These are phyloP conservation scores for Echria macrotheca DNA, from an alignment of 495 filamentous ascomycete genomes.

Conservation along the genomic window DNA sequence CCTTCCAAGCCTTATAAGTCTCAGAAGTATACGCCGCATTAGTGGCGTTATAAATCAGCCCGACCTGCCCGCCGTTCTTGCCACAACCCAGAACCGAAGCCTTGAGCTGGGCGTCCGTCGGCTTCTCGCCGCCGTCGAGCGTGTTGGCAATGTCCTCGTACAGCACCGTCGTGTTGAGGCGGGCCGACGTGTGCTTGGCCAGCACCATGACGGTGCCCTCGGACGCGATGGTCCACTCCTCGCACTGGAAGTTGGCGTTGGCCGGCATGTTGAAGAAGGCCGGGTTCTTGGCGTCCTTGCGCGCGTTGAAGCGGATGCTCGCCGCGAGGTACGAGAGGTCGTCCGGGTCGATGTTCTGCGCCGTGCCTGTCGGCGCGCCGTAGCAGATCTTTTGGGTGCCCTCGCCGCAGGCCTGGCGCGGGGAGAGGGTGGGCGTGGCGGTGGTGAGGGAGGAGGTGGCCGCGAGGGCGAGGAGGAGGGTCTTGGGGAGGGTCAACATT, in stretches of 20 bases:
- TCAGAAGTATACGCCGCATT: conserved; percentile 9
- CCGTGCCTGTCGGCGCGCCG: conserved; percentile 4
- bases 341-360: conserved; percentile 13
- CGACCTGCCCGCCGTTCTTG: conserved; percentile 11
- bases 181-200: conserved; percentile 9
- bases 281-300: conserved; percentile 6
- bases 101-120: conserved; percentile 6
- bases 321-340: conserved; percentile 6
- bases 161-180: conserved; percentile 11
- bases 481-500: too few species aligned
- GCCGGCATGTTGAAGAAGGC: conserved; percentile 6
- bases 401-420: conserved; percentile 14
- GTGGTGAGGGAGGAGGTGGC: too few species aligned
- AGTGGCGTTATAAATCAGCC: conserved; percentile 7
- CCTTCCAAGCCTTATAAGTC: conserved; percentile 5
- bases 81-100: conserved; percentile 12
- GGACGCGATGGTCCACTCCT: conserved; percentile 11
- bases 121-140: conserved; percentile 9
- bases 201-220: conserved; percentile 11
- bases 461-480: too few species aligned
- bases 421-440: too few species aligned
- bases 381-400: conserved; percentile 5
- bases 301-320: neutral
- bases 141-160: conserved; percentile 14
- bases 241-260: conserved; percentile 4